Evolutionary conservation across 176 grass and related monocot species (phyloP).

Genomic region (Carex cristatella): DNA sequence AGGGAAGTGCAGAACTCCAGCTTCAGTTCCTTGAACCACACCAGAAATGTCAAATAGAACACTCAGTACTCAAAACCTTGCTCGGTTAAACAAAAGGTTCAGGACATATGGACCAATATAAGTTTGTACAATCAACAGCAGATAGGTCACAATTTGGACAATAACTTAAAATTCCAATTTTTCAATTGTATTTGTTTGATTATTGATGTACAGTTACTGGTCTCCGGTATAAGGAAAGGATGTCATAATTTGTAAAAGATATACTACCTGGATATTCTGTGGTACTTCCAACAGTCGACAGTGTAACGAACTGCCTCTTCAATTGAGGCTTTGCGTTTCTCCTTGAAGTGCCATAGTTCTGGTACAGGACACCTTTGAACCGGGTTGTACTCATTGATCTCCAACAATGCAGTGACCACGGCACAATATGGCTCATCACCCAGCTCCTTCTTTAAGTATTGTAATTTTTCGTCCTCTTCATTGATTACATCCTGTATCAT

Average conservation of each 20-base stretch:
- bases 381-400: slow-evolving; percentile 36
- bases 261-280: slow-evolving; percentile 21
- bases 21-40: slow-evolving; percentile 17
- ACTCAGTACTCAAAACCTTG: background rate
- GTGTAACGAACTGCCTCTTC: slow-evolving; percentile 34
- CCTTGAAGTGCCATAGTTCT: slow-evolving; percentile 52
- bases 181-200: background rate
- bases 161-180: background rate
- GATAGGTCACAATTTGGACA: background rate
- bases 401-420: slow-evolving; percentile 37
- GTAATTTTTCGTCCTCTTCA: slow-evolving; percentile 50
- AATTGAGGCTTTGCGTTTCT: slow-evolving; percentile 30
- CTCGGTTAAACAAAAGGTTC: background rate
- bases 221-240: background rate
- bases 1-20: background rate
- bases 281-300: slow-evolving; percentile 23
- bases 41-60: background rate
- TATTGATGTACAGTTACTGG: background rate
- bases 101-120: background rate
- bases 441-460: slow-evolving; percentile 36
- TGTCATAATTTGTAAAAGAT: slow-evolving; percentile 1
- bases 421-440: slow-evolving; percentile 41
- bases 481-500: slow-evolving; percentile 38
- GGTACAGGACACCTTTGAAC: slow-evolving; percentile 22
- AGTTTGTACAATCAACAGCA: background rate